Evolutionary conservation across 257 asterid genomes (phyloP).

Genomic region (Nyctanthes arbortristis): DNA sequence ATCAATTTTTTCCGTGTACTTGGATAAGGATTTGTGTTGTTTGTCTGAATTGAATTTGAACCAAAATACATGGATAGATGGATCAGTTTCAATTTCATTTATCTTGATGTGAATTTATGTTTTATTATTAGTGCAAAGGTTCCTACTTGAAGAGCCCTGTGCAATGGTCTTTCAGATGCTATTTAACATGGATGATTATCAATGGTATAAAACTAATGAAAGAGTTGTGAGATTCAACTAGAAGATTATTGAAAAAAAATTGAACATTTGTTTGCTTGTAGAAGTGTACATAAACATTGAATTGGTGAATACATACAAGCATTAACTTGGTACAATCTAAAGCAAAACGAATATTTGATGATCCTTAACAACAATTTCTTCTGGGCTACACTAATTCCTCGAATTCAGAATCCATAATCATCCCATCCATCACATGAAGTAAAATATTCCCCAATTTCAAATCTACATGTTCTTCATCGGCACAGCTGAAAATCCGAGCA

Average conservation of each 20-base stretch:
- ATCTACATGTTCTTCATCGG: constrained; percentile 5
- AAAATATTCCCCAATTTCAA: constrained; percentile 28
- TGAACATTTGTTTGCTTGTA: background rate
- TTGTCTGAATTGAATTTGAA: constrained; percentile 3
- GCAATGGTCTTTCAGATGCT: background rate
- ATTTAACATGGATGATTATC: too few relatives aligned
- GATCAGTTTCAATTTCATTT: background rate
- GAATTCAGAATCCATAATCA: constrained; percentile 73
- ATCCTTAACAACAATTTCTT: too few relatives aligned
- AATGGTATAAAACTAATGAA: too few relatives aligned
- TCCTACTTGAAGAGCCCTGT: background rate
- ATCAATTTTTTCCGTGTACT: background rate
- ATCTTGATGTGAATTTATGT: background rate
- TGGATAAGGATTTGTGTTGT: constrained; percentile 10
- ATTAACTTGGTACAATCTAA: background rate
- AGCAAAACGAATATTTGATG: background rate
- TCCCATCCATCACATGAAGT: constrained; percentile 60
- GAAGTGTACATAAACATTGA: background rate
- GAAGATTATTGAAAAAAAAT: background rate
- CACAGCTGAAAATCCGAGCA: too few relatives aligned
- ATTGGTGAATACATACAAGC: background rate
- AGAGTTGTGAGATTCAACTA: background rate
- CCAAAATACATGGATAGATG: background rate
- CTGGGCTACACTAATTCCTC: constrained; percentile 43
- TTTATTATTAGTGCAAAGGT: background rate